These are phyloP conservation scores for Trichophyton verrucosum DNA, from an alignment of 2,329 filamentous ascomycete genomes.

Conservation along the genomic window DNA sequence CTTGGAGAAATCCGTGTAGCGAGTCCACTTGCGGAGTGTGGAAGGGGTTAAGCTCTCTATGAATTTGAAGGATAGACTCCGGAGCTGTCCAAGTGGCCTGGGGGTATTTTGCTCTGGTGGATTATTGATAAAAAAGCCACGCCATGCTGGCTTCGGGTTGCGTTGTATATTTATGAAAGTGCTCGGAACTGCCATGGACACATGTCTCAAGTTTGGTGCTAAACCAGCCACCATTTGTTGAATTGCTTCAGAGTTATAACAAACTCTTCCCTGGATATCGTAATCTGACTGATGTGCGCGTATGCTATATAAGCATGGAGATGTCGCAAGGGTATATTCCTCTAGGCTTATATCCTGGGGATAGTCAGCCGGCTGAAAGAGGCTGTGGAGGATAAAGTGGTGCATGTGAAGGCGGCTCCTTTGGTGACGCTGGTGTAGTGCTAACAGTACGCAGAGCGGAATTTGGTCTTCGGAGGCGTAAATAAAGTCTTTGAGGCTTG, in stretches of 20 bases:
- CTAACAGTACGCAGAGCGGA: not conserved
- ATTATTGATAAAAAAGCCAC: not conserved
- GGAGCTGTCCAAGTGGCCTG: too few species aligned
- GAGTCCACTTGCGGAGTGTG: too few species aligned
- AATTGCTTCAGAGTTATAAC: not conserved
- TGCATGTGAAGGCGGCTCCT: not conserved
- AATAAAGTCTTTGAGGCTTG: not conserved
- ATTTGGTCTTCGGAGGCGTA: not conserved
- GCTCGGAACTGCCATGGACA: not conserved
- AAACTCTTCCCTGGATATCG: not conserved
- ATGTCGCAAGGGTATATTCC: not conserved
- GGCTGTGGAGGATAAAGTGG: not conserved
- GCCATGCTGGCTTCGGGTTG: not conserved
- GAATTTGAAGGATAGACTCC: too few species aligned
- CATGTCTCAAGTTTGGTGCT: not conserved
- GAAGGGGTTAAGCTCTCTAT: too few species aligned
- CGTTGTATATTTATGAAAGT: not conserved
- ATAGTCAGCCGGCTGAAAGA: not conserved
- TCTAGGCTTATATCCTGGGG: not conserved
- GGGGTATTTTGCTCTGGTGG: too few species aligned
- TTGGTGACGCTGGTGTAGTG: not conserved
- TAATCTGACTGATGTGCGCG: not conserved
- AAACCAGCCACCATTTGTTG: not conserved
- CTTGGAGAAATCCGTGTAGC: not conserved
- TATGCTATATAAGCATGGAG: not conserved